Conservation (phyloP, 768 basidiomycete species). For the Boletellus sp. region DNA sequence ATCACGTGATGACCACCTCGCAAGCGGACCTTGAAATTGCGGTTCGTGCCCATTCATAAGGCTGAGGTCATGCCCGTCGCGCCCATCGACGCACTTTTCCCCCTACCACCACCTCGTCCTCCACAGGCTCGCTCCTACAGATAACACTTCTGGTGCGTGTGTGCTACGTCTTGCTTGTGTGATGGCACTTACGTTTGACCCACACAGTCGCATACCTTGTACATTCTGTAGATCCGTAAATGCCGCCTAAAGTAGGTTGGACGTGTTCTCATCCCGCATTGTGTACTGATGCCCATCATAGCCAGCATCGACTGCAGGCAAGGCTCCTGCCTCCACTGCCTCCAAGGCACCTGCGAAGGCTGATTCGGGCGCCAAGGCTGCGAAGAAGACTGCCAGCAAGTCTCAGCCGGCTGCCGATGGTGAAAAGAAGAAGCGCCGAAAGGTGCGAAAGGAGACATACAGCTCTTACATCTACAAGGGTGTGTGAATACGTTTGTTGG, state of each 20-base stretch:
- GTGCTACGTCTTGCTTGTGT: background rate
- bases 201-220: slow-evolving; percentile 29
- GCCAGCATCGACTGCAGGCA: slow-evolving; percentile 41
- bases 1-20: slow-evolving; percentile 28
- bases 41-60: slow-evolving; percentile 32
- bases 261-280: slow-evolving; percentile 5
- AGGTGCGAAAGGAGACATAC: slow-evolving; percentile 79
- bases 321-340: slow-evolving; percentile 49
- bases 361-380: slow-evolving; percentile 45
- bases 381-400: slow-evolving; percentile 62
- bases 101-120: slow-evolving; percentile 26
- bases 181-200: slow-evolving; percentile 9
- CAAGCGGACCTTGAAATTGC: slow-evolving; percentile 34
- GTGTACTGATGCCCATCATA: slow-evolving; percentile 16
- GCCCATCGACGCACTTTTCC: slow-evolving; percentile 25
- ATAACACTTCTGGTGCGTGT: slow-evolving; percentile 27
- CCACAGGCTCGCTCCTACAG: slow-evolving; percentile 16
- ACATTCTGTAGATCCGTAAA: slow-evolving; percentile 31
- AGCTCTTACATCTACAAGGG: slow-evolving; percentile 85
- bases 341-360: slow-evolving; percentile 55
- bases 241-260: slow-evolving; percentile 36
- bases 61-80: slow-evolving; percentile 28
- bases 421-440: slow-evolving; percentile 80
- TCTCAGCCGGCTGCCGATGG: slow-evolving; percentile 47
- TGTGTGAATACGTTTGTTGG: slow-evolving; percentile 23